Base-by-base conservation (phyloP, 179 eudicot species). In the Camellia oleifera region DNA sequence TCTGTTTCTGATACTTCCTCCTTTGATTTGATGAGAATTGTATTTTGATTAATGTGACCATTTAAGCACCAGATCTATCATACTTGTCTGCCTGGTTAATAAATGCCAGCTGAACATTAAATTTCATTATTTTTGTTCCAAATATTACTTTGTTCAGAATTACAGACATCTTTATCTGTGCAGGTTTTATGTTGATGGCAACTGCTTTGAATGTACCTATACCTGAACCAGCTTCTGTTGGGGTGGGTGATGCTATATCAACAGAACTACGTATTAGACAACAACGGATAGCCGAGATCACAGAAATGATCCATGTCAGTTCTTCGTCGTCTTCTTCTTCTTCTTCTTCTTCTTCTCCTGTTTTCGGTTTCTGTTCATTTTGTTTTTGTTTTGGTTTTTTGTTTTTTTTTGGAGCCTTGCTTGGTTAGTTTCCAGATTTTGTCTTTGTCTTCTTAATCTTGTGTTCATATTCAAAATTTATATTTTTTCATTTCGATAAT, bases 231-330 rank as follows among this genome's bases (percentile, higher is more conserved):
- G 68, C 83, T 75, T n/a, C 90, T 72, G 88, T 61, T 57, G 70
- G 46, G 62, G 87, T 83, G 66, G 85, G 81, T 85, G 91, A 87
- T 86, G 82, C 81, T 58, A 72, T 87, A 79, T 86, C 88, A 42
- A 76, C 87, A 46, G 94, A 94, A 57, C 82, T 92, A 78, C 96
- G 98, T 58, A 76, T 81, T 77, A 92, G 97, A 82, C 99, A 94
- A 79, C 98, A 95, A 78, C 79, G 88, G 75, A 87, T 95, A 70
- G 97, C 99, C 82, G 99, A 92, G 85, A 92, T 95, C 82, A 94
- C 98, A 26, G 99, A 94, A 86, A 94, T 95, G 99, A 95, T 95
- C 66, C 98, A 95, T 91, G 99, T 95, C 45, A 84, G 96, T 84
- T 68, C 45, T 76, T 56, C 14, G 67, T 74, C 17, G 63, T 1